These are phyloP conservation scores for Paracoccidioides brasiliensis DNA, from an alignment of 2,329 filamentous ascomycete genomes.

Conservation along the genomic window DNA sequence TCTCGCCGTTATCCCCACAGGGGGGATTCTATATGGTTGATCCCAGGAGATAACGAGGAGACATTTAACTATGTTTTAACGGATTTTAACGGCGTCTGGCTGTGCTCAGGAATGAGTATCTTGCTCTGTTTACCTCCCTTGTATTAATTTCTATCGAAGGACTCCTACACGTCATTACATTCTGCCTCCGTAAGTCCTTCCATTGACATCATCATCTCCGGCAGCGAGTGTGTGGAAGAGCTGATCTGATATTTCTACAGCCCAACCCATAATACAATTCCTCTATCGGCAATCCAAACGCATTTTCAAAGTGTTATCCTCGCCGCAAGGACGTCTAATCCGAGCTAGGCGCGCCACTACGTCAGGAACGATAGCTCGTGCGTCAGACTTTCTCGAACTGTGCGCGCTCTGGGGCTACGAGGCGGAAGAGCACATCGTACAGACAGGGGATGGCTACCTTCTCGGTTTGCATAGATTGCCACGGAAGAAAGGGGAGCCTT, in stretches of 20 bases:
- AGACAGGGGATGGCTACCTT: constrained; percentile 87
- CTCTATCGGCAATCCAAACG: constrained; percentile 72
- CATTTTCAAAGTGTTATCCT: constrained; percentile 66
- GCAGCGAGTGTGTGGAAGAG: not conserved
- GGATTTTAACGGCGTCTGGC: not conserved
- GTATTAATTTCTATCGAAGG: constrained; percentile 70
- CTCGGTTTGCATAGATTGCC: constrained; percentile 79
- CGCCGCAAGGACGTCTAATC: constrained; percentile 54
- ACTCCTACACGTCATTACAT: constrained; percentile 70
- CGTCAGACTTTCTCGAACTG: constrained; percentile 86
- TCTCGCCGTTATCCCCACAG: no score
- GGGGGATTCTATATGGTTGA: no score
- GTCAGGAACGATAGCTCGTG: constrained; percentile 66
- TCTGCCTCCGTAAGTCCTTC: constrained; percentile 60
- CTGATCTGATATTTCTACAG: constrained; percentile 28
- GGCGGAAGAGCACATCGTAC: constrained; percentile 90
- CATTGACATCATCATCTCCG: not conserved
- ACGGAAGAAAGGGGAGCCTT: constrained; percentile 55
- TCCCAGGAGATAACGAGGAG: no score
- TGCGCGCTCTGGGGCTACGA: constrained; percentile 84
- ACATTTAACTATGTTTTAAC: no score
- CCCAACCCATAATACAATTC: constrained; percentile 65
- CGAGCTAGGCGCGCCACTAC: constrained; percentile 54
- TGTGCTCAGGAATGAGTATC: constrained; percentile 58
- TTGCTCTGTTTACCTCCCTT: constrained; percentile 74